Percentiles rank a stretch among this genome's conserved stretches.
Conservation (phyloP, 768 basidiomycete species). For the Tulasnella sp. region DNA sequence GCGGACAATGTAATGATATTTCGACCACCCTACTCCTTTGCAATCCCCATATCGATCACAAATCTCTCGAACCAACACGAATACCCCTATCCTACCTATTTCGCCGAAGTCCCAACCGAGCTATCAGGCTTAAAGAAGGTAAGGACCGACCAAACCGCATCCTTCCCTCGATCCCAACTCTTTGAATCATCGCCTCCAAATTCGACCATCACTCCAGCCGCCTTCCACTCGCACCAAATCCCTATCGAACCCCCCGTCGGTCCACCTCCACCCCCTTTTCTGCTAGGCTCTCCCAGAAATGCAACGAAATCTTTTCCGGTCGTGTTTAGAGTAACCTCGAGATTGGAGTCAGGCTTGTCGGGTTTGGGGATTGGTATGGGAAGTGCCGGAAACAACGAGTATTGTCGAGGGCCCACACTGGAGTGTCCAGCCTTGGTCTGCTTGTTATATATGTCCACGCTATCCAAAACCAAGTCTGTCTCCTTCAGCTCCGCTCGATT, state of each 20-base stretch:
- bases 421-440: conserved; percentile 38
- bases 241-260: conserved; percentile 80
- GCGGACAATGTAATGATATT: not conserved
- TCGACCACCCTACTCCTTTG: not conserved
- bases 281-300: conserved; percentile 75
- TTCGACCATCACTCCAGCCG: conserved; percentile 78
- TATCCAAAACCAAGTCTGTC: conserved; percentile 56
- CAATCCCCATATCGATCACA: too few species aligned
- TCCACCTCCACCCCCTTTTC: conserved; percentile 87
- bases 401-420: conserved; percentile 42
- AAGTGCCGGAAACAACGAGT: conserved; percentile 54
- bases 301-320: conserved; percentile 76
- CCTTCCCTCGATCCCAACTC: conserved; percentile 84
- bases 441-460: conserved; percentile 80
- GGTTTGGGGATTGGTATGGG: conserved; percentile 43
- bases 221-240: conserved; percentile 92
- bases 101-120: not conserved
- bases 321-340: conserved; percentile 50
- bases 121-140: conserved; percentile 46
- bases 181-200: conserved; percentile 74
- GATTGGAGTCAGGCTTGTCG: conserved; percentile 17
- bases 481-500: conserved; percentile 37
- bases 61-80: too few species aligned
- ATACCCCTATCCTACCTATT: not conserved
- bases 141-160: conserved; percentile 71